Evolutionary conservation across 108 stramenopile genomes (phyloP).

Genomic region (Craspedostauros australis): DNA sequence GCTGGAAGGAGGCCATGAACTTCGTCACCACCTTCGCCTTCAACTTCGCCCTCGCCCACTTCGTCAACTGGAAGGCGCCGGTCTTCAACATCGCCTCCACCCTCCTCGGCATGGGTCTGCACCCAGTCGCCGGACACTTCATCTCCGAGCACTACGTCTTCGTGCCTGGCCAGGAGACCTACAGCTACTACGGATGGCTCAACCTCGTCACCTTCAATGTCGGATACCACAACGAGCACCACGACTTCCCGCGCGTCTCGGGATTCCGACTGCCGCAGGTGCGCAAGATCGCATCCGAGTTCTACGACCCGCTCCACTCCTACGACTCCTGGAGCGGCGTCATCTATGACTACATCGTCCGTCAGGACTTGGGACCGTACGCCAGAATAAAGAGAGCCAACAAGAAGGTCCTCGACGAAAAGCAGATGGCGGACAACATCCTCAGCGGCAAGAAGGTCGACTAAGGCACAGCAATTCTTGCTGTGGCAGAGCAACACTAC

Average conservation of each 20-base stretch:
- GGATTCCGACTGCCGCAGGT: slow-evolving; percentile 77
- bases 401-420: not conserved
- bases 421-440: not conserved
- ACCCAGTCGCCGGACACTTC: slow-evolving; percentile 96
- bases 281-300: slow-evolving; percentile 76
- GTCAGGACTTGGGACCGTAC: slow-evolving; percentile 71
- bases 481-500: too few species aligned
- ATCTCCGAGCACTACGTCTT: slow-evolving; percentile 92
- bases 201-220: slow-evolving; percentile 93
- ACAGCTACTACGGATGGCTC: slow-evolving; percentile 88
- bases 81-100: slow-evolving; percentile 76
- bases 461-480: too few species aligned
- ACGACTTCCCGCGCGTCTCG: slow-evolving; percentile 88
- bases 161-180: slow-evolving; percentile 74
- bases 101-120: slow-evolving; percentile 79
- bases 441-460: too few species aligned
- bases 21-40: slow-evolving; percentile 41
- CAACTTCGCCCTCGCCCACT: slow-evolving; percentile 47
- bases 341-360: slow-evolving; percentile 79
- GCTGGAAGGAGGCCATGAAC: slow-evolving; percentile 57
- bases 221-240: slow-evolving; percentile 97
- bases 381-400: slow-evolving; percentile 68
- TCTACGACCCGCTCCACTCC: slow-evolving; percentile 78
- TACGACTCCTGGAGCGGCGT: slow-evolving; percentile 81
- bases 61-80: slow-evolving; percentile 58